phyloP scores from a whole-genome alignment of 108 stramenopile species.

The Schizochytrium sp. region DNA sequence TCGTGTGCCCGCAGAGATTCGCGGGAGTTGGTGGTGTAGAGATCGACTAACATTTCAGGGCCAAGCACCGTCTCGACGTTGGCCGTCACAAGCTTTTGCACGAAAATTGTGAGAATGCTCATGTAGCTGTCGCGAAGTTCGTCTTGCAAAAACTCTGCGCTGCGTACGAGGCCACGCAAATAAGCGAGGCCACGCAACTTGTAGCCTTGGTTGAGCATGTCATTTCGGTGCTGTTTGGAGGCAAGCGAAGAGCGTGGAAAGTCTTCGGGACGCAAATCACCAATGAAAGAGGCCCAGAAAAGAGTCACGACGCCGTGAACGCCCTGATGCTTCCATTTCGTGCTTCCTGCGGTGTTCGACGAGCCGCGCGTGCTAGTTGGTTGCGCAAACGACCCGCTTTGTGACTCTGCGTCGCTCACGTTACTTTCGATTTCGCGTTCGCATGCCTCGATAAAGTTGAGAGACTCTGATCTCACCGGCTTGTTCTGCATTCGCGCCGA shows the following conservation, averaged over 20 bases:
- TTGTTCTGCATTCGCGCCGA: not conserved
- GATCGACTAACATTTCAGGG: not conserved
- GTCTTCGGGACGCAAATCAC: not conserved
- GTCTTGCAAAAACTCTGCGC: not conserved
- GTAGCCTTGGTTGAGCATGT: not conserved
- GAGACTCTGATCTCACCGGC: not conserved
- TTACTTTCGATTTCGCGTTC: not conserved
- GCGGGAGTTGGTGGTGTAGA: not conserved
- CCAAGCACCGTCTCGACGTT: not conserved
- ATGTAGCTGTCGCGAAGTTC: not conserved
- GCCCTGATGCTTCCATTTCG: slow-evolving; percentile 5
- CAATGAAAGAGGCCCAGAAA: not conserved
- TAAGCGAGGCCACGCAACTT: not conserved
- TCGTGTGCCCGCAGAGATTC: not conserved
- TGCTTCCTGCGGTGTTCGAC: not conserved
- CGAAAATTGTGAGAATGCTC: not conserved
- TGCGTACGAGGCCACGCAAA: not conserved
- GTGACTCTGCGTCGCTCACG: not conserved
- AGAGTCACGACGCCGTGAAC: not conserved
- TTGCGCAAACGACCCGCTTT: not conserved
- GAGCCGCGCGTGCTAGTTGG: not conserved
- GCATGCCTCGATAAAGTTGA: not conserved
- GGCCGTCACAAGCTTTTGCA: not conserved
- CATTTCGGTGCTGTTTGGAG: not conserved
- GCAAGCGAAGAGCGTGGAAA: not conserved